Percentiles rank a stretch among this genome's conserved stretches.
These are phyloP conservation scores for Dryadomyces quercivorus DNA, from an alignment of 2,329 filamentous ascomycete species.

Conservation along the genomic window DNA sequence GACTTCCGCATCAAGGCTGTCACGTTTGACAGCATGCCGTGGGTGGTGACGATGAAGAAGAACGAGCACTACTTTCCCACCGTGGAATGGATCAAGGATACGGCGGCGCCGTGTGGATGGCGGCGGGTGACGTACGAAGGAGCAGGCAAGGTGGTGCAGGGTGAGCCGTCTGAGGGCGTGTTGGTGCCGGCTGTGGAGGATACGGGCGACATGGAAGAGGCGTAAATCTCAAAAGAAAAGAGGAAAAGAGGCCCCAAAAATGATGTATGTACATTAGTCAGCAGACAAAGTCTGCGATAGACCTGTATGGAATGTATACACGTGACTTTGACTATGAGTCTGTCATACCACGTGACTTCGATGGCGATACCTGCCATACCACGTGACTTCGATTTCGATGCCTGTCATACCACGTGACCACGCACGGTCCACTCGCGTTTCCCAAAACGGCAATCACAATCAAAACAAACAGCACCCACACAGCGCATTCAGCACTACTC, in stretches of 20 bases:
- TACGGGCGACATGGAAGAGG: slow-evolving; percentile 21
- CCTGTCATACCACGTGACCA: slow-evolving; percentile 7
- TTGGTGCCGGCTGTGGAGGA: slow-evolving; percentile 25
- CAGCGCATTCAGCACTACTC: too few species aligned
- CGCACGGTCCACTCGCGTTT: slow-evolving; percentile 3
- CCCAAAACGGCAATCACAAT: slow-evolving; percentile 11
- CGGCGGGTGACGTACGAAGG: slow-evolving; percentile 49
- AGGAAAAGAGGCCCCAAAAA: background rate
- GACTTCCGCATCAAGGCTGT: slow-evolving; percentile 95
- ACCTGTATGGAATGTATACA: too few species aligned
- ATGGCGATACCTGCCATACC: too few species aligned
- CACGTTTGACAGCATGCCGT: slow-evolving; percentile 95
- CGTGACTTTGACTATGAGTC: too few species aligned
- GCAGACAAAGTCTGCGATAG: too few species aligned
- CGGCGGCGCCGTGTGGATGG: slow-evolving; percentile 47
- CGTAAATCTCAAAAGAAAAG: background rate
- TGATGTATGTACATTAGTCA: background rate
- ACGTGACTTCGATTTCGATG: too few species aligned
- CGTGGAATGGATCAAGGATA: slow-evolving; percentile 57
- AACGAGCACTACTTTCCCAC: slow-evolving; percentile 90
- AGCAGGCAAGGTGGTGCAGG: slow-evolving; percentile 36
- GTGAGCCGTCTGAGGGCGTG: slow-evolving; percentile 41
- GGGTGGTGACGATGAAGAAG: slow-evolving; percentile 99
- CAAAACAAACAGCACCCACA: slow-evolving; percentile 13
- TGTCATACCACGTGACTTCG: too few species aligned